Evolutionary conservation across 1,284 basidiomycete genomes (phyloP).

Genomic region (Ceratobasidium sp.): DNA sequence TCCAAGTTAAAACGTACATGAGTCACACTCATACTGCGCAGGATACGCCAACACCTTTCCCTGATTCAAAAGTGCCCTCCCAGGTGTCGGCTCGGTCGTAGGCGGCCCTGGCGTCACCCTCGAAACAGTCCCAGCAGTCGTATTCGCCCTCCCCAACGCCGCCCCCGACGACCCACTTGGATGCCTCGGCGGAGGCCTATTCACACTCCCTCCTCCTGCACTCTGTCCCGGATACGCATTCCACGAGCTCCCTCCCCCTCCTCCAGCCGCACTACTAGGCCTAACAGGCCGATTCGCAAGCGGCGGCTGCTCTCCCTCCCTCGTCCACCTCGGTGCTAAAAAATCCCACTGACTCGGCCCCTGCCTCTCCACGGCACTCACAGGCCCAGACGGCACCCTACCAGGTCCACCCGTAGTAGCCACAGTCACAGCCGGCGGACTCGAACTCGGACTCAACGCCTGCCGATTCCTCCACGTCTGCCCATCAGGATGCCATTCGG

Average conservation of each 20-base stretch:
- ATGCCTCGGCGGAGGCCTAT: constrained; percentile 38
- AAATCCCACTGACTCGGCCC: constrained; percentile 1
- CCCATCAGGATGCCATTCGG: constrained; percentile 39
- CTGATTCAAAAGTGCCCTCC: constrained; percentile 68
- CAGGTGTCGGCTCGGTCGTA: constrained; percentile 68
- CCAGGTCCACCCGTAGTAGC: no score
- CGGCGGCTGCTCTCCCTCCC: not conserved
- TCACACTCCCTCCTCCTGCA: not conserved
- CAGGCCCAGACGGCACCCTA: no score
- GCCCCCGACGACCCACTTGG: not conserved
- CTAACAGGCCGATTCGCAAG: not conserved
- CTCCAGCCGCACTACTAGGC: constrained; percentile 2
- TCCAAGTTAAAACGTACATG: constrained; percentile 60
- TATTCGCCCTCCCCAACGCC: constrained; percentile 18
- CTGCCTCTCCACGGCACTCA: not conserved
- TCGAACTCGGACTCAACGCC: not conserved
- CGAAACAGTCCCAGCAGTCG: constrained; percentile 6
- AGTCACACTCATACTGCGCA: constrained; percentile 65
- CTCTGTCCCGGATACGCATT: constrained; percentile 26
- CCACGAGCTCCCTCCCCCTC: constrained; percentile 10
- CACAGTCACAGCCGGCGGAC: not conserved
- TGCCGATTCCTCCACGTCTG: constrained; percentile 30
- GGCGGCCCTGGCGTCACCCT: constrained; percentile 58
- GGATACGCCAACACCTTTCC: constrained; percentile 76
- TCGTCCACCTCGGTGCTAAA: not conserved